A percentile compares a stretch with the other conserved stretches of the same genome.
Conservation (phyloP, 176 grass and related monocot genomes). For the Hyparrhenia diplandra region DNA sequence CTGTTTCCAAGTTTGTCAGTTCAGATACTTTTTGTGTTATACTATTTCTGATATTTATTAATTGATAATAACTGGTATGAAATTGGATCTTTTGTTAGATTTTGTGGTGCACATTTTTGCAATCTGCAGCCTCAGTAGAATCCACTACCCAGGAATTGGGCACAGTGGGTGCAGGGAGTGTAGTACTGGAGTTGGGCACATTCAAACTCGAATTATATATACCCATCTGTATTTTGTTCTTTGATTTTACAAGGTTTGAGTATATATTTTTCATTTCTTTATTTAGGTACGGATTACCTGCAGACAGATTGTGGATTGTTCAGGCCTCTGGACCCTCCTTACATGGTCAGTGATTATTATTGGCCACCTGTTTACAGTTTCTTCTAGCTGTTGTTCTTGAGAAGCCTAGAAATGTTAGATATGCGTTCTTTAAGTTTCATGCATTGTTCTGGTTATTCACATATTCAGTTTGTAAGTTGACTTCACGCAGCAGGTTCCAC, state of each 20-base stretch:
- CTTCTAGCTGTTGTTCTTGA: no score
- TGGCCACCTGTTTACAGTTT: no score
- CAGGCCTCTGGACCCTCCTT: no score
- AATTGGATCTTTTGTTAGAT: background rate
- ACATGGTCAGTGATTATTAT: no score
- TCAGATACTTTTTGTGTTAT: background rate
- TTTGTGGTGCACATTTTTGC: background rate
- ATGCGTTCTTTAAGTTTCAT: no score
- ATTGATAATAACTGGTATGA: background rate
- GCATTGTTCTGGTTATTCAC: no score
- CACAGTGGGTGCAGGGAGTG: conserved; percentile 13
- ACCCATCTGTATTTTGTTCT: background rate
- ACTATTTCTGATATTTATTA: background rate
- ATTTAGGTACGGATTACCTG: conserved; percentile 67
- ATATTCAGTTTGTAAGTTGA: no score
- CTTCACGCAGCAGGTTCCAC: no score
- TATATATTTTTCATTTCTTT: conserved; percentile 21
- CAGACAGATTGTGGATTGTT: conserved; percentile 94
- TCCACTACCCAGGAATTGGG: conserved; percentile 32
- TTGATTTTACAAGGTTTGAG: conserved; percentile 10
- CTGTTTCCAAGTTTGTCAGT: conserved; percentile 63
- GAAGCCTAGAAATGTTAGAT: no score
- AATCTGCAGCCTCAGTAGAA: conserved; percentile 41
- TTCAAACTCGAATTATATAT: no score
- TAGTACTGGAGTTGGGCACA: no score